phyloP scores from a whole-genome alignment of 306 rosid genomes.

The Prunus armeniaca region DNA sequence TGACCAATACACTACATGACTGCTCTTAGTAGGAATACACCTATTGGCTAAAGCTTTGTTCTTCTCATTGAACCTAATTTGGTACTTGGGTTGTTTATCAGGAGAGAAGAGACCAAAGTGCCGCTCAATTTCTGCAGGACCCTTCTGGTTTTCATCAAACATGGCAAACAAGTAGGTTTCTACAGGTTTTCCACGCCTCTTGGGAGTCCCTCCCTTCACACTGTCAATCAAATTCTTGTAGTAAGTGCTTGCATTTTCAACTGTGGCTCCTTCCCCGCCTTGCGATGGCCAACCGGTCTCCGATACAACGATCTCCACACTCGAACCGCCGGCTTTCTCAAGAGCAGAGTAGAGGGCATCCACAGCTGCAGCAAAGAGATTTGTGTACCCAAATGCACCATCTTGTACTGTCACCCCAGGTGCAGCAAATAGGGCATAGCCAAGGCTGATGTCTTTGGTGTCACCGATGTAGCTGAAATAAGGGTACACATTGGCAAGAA shows the following conservation, averaged over 20 bases:
- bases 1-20: background rate
- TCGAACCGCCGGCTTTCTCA: background rate
- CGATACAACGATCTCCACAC: background rate
- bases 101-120: conserved; percentile 42
- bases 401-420: no score
- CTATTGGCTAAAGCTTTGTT: background rate
- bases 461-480: no score
- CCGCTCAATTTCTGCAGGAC: conserved; percentile 9
- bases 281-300: background rate
- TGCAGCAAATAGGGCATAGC: no score
- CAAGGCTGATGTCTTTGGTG: no score
- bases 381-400: no score
- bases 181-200: conserved; percentile 15
- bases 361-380: no score
- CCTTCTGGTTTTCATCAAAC: conserved; percentile 42
- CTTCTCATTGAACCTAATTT: conserved; percentile 21
- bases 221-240: no score
- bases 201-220: background rate
- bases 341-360: no score
- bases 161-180: conserved; percentile 43
- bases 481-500: no score
- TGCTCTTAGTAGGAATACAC: background rate
- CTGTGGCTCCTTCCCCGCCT: background rate
- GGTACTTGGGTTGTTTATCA: conserved; percentile 37
- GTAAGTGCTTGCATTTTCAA: background rate